These are phyloP conservation scores for Pneumocystis jirovecii DNA, from an alignment of 1,139 yeast species.

Conservation along the genomic window DNA sequence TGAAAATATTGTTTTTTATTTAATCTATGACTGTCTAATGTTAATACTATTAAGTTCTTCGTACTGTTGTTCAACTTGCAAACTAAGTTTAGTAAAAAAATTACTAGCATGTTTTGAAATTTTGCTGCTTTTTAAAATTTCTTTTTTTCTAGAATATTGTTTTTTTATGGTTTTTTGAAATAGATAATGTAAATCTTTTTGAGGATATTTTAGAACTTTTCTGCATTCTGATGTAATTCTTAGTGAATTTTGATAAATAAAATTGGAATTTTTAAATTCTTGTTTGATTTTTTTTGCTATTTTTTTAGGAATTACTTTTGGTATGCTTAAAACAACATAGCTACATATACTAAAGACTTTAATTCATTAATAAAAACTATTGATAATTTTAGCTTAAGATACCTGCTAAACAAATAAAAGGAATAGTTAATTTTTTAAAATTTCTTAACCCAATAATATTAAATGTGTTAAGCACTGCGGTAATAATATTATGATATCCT, in stretches of 20 bases:
- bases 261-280: background rate
- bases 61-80: background rate
- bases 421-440: slow-evolving; percentile 7
- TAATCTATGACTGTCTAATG: background rate
- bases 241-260: background rate
- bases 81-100: background rate
- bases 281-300: background rate
- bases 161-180: background rate
- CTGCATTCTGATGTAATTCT: background rate
- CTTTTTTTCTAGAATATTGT: background rate
- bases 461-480: slow-evolving; percentile 12
- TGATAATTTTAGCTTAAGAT: background rate
- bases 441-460: slow-evolving; percentile 15
- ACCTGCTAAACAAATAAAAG: slow-evolving; percentile 10
- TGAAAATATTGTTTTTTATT: background rate
- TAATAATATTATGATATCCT: slow-evolving; percentile 1
- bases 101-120: background rate
- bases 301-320: background rate
- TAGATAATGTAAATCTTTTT: background rate
- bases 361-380: background rate
- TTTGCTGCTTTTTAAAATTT: background rate
- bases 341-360: background rate
- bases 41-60: background rate
- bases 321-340: background rate
- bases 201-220: background rate